Base-by-base conservation (phyloP, 164 flowering plant species). In the Protea cynaroides region DNA sequence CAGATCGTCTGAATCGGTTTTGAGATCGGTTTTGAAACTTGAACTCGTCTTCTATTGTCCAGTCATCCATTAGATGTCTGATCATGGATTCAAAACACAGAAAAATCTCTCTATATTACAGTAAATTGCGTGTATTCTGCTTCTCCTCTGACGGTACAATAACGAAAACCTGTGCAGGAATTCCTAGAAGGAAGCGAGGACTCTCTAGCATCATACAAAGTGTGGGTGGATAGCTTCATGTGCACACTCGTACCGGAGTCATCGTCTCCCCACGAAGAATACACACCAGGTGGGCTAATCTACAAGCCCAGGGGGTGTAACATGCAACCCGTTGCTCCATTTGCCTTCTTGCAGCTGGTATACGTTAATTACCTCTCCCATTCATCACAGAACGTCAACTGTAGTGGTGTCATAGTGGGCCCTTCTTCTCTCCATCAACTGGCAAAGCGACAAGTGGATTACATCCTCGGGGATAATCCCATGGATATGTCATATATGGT, bases 231-330 rank as follows among this genome's bases (percentile, higher is more conserved):
- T 29, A 86, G 92, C 69, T 95, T 91, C 86, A 86, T 90, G 83
- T 95, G 99, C 77, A 81, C 92, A 0, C 72, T 95, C 12, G 74
- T 95, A 24, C 92, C 97, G 0, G 86, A 84, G 44, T 81, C 99
- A 1, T 69, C 96, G 0, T 79, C 90, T 17, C 79, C 82, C 25
- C 97, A 87, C 83, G 82, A 88, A 8, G 83, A 82, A 67, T 88
- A 77, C 85, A 81, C 87, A 0, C 91, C 96, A 0, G 99, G 97
- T 13, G 97, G 99, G 9, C 86, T 95, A 34, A 83, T 95, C 0
- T 90, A 84, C 87, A 83, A 75, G 77, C 96, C 92, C 1, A 96
- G 97, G 6, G 97, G 99, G 23, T 87, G 97, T 88, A 89, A 94
- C 70, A 67, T 94, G 66, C 98, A 94, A 66, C 97, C 89, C 50